A percentile compares a stretch with the other conserved stretches of the same genome.
Evolutionary conservation across 768 basidiomycete genomes (phyloP).

Genomic region (Phylloporus sp.): DNA sequence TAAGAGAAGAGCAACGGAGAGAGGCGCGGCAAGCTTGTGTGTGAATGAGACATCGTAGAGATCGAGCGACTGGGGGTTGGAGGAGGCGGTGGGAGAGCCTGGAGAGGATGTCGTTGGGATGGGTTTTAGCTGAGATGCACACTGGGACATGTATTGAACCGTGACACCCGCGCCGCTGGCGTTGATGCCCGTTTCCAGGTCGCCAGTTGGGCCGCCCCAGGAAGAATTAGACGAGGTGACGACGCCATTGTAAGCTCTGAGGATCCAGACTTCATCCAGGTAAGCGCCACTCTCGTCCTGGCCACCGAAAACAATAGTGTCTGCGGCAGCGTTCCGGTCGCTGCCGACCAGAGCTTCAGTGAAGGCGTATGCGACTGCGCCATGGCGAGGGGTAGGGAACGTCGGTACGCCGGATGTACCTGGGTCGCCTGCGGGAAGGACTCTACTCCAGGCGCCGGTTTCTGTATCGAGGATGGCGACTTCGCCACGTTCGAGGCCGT

Average conservation of each 20-base stretch:
- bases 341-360: slow-evolving; percentile 51
- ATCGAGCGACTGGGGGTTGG: slow-evolving; percentile 18
- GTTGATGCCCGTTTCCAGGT: slow-evolving; percentile 54
- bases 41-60: slow-evolving; percentile 39
- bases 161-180: slow-evolving; percentile 67
- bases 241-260: slow-evolving; percentile 65
- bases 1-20: slow-evolving; percentile 44
- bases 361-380: slow-evolving; percentile 61
- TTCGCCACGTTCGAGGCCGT: slow-evolving; percentile 61
- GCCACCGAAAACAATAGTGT: slow-evolving; percentile 78
- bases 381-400: slow-evolving; percentile 66
- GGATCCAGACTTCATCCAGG: slow-evolving; percentile 72
- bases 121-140: slow-evolving; percentile 41
- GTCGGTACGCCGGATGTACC: slow-evolving; percentile 35
- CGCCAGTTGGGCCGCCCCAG: slow-evolving; percentile 68
- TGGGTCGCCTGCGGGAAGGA: slow-evolving; percentile 75
- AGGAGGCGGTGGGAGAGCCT: slow-evolving; percentile 5
- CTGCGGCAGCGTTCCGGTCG: slow-evolving; percentile 45
- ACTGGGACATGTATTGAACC: slow-evolving; percentile 53
- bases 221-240: slow-evolving; percentile 48
- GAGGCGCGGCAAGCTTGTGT: slow-evolving; percentile 45
- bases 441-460: slow-evolving; percentile 63
- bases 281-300: slow-evolving; percentile 61
- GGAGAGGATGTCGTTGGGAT: slow-evolving; percentile 21
- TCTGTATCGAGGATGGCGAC: slow-evolving; percentile 62